Evolutionary conservation across 208 protist genomes (phyloP).

Genomic region (Naegleria lovaniensis): DNA sequence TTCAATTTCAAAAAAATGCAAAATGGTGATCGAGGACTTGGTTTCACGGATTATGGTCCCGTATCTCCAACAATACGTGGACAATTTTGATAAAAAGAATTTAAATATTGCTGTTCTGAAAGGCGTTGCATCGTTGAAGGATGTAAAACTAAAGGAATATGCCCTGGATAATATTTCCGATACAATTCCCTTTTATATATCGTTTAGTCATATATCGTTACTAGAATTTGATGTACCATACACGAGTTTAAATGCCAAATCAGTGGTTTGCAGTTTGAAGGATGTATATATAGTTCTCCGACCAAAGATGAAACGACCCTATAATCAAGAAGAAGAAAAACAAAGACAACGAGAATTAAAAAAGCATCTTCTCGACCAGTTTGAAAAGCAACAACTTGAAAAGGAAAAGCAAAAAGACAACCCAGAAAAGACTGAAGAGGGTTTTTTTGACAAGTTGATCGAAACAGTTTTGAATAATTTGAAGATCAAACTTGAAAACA

Average conservation of each 20-base stretch:
- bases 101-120: conserved; percentile 1
- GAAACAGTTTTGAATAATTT: conserved; percentile 27
- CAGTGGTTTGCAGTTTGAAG: neutral
- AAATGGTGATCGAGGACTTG: conserved; percentile 7
- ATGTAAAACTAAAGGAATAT: neutral
- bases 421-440: neutral
- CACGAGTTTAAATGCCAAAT: neutral
- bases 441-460: conserved; percentile 2
- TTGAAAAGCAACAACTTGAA: neutral
- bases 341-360: neutral
- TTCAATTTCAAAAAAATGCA: neutral
- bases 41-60: neutral
- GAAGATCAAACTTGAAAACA: neutral
- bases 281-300: neutral
- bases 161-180: conserved; percentile 9
- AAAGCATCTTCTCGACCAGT: neutral
- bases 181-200: neutral
- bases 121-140: neutral
- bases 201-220: neutral
- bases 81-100: conserved; percentile 1
- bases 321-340: neutral
- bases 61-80: neutral
- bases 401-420: neutral
- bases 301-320: neutral
- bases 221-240: conserved; percentile 6